A percentile compares a stretch with the other conserved stretches of the same genome.
These are phyloP conservation scores for Sinapis alba DNA, from an alignment of 441 rosid species.

Conservation along the genomic window DNA sequence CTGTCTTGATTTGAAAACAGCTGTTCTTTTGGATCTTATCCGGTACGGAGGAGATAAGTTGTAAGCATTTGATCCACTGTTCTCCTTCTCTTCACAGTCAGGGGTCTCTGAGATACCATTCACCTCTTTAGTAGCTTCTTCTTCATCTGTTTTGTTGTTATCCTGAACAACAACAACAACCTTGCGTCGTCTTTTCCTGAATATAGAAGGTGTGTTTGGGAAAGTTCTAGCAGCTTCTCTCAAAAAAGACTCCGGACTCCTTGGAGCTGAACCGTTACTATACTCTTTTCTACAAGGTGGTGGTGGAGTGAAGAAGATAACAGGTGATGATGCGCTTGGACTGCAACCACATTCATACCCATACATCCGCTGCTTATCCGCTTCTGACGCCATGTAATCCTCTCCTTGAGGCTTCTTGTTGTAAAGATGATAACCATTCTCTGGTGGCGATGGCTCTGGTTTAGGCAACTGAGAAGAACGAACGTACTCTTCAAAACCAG, in stretches of 20 bases:
- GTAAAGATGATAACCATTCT: constrained; percentile 39
- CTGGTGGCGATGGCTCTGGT: constrained; percentile 38
- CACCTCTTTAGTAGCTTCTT: constrained; percentile 34
- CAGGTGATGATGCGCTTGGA: constrained; percentile 60
- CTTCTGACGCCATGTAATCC: constrained; percentile 41
- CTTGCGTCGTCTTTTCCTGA: constrained; percentile 66
- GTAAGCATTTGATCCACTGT: constrained; percentile 45
- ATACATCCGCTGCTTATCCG: constrained; percentile 41
- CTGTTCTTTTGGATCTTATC: constrained; percentile 80
- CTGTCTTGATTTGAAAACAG: constrained; percentile 85
- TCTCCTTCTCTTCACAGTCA: constrained; percentile 39
- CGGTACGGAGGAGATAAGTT: constrained; percentile 92
- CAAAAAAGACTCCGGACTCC: constrained; percentile 76
- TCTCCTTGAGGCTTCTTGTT: constrained; percentile 43
- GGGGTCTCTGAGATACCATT: constrained; percentile 44
- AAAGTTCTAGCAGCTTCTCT: constrained; percentile 81
- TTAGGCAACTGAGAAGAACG: constrained; percentile 49
- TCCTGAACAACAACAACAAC: constrained; percentile 34
- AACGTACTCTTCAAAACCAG: constrained; percentile 45
- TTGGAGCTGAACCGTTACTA: constrained; percentile 44
- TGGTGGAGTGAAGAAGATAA: constrained; percentile 79
- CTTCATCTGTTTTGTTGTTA: constrained; percentile 38
- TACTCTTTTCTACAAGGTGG: constrained; percentile 56
- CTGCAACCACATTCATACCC: constrained; percentile 49
- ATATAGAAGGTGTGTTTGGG: constrained; percentile 88